Conservation (phyloP, 345 rosid species). For the Excoecaria cochinchinensis region DNA sequence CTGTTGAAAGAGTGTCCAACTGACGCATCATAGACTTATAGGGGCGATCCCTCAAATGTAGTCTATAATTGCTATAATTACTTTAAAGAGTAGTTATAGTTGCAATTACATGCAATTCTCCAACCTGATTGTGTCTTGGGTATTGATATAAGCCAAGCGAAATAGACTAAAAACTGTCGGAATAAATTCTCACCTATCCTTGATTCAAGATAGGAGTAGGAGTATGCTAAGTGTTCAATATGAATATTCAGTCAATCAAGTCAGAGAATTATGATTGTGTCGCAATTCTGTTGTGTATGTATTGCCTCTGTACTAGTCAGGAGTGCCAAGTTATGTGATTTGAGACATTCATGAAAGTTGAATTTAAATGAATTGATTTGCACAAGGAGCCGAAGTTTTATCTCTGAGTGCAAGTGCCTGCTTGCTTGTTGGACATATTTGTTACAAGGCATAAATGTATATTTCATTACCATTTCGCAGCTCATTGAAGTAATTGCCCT, state of each 20-base stretch:
- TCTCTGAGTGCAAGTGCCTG: too few species aligned
- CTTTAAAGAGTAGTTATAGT: slow-evolving; percentile 1
- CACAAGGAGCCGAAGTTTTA: background rate
- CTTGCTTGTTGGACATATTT: too few species aligned
- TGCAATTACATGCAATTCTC: background rate
- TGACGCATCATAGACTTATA: background rate
- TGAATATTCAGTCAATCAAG: background rate
- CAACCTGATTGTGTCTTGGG: background rate
- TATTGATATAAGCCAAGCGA: background rate
- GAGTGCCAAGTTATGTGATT: background rate
- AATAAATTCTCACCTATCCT: background rate
- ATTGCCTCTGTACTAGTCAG: background rate
- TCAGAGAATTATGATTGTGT: background rate
- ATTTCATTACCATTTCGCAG: background rate
- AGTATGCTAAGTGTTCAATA: background rate
- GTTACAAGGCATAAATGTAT: background rate
- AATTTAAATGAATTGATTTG: background rate
- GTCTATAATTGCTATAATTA: background rate
- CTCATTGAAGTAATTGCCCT: background rate
- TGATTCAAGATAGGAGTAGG: background rate
- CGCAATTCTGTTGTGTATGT: background rate
- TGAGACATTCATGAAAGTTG: background rate
- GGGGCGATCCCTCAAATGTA: background rate
- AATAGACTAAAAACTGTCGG: background rate
- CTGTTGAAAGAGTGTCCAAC: background rate